A percentile compares a stretch with the other conserved stretches of the same genome.
These are phyloP conservation scores for Ustilago loliicola DNA, from an alignment of 1,284 basidiomycete species.

Conservation along the genomic window DNA sequence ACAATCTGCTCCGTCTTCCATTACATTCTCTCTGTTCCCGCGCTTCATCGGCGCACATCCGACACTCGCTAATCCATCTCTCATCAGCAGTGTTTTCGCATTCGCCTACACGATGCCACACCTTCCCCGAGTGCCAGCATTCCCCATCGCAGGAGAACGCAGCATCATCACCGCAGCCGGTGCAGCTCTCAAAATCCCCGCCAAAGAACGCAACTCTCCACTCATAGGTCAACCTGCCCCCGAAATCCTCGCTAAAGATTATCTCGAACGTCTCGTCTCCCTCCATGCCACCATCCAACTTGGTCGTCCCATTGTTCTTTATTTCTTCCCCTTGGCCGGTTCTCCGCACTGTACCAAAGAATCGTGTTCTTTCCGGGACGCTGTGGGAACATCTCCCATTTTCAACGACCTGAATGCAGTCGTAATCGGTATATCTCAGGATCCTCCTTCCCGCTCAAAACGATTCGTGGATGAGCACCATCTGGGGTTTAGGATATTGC, in stretches of 20 bases:
- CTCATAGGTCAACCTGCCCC: constrained; percentile 58
- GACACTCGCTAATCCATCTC: not conserved
- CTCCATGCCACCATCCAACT: constrained; percentile 60
- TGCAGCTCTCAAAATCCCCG: constrained; percentile 43
- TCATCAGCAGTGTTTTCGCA: not conserved
- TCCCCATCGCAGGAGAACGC: constrained; percentile 56
- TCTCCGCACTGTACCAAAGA: constrained; percentile 64
- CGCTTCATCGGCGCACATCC: not conserved
- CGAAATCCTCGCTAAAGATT: constrained; percentile 59
- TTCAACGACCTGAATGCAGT: constrained; percentile 63
- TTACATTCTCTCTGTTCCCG: too few species aligned
- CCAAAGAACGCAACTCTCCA: constrained; percentile 46
- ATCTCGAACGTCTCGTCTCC: constrained; percentile 53
- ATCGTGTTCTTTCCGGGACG: constrained; percentile 60
- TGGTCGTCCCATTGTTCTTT: constrained; percentile 61
- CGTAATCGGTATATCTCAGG: constrained; percentile 64
- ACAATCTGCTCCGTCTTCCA: too few species aligned
- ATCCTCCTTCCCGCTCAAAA: constrained; percentile 38
- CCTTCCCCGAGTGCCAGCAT: constrained; percentile 48
- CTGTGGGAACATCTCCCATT: constrained; percentile 54
- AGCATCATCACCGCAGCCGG: constrained; percentile 48
- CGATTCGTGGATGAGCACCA: constrained; percentile 61
- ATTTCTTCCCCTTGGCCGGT: constrained; percentile 65
- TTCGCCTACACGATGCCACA: constrained; percentile 27
- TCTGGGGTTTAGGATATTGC: constrained; percentile 53